Evolutionary conservation across 192 early-diverging fungal genomes (phyloP), one percentile per base, ranked within the genome.

Genomic region (Pilobolus umbonatus): DNA sequence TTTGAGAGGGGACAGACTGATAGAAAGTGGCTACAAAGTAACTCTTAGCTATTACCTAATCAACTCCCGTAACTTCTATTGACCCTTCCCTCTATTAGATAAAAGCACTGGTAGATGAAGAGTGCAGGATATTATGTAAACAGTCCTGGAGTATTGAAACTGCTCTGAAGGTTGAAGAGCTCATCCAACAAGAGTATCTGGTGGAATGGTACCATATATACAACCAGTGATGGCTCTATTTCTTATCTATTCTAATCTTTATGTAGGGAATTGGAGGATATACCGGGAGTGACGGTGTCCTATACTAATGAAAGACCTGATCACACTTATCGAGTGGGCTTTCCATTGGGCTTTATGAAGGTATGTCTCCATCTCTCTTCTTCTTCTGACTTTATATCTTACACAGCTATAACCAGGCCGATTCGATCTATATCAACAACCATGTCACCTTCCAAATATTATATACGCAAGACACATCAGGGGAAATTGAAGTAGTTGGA

Each of bases 1-100:
- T 12, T 61, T 90, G 46, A 72, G 85, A 24, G 88, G 88, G 8
- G 88, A 90, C 69, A 77, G 86, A 9, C 88, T 85, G 25, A 36
- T 69, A 5, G 19, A 64, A 45, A 69, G 67, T 53, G 61, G 59
- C 36, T 51, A 58, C 15, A 62, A 69, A 48, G 67, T 69, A 63
- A n/a, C n/a, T n/a, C n/a, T n/a, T n/a, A n/a, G n/a, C n/a, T n/a
- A n/a, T n/a, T n/a, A n/a, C n/a, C n/a, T n/a, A n/a, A n/a, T n/a
- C n/a, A n/a, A n/a, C n/a, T n/a, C n/a, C n/a, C n/a, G n/a, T n/a
- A n/a, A n/a, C n/a, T n/a, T n/a, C n/a, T n/a, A n/a, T n/a, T n/a
- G n/a, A n/a, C n/a, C n/a, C n/a, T n/a, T n/a, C n/a, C n/a, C n/a
- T n/a, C n/a, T 17, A 0, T 24, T 58, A 68, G 67, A 28, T 68